Evolutionary conservation across 2,329 filamentous ascomycete genomes (phyloP), one percentile per base, ranked within the genome.

Genomic region (Mollisia scopiformis): DNA sequence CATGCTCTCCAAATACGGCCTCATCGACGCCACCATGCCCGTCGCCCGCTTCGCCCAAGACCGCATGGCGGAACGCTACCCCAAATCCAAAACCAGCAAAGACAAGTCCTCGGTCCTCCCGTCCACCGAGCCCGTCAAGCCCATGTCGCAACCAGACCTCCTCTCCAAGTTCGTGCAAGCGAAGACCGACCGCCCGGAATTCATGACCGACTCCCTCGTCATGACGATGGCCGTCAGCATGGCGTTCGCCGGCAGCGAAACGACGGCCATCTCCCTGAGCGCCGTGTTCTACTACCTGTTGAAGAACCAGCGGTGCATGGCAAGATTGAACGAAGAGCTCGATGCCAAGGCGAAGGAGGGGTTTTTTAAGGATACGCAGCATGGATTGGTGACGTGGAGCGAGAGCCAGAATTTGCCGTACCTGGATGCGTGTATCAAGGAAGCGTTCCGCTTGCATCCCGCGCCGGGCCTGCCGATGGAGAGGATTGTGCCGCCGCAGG

Each of bases 391-490:
- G 6, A 88, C 86, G 1, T 92, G 88, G 84, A 72, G 84, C 35
- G 88, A 93, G 74, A 82, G 81, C 52, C 88, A 91, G 72, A 84
- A 83, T 57, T 80, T 95, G 1, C 84, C 86, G 0, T 95, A 93
- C 72, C 84, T 95, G 6, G 89, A 93, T 69, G 91, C 90, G 3
- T 88, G 87, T 58, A 82, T 94, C 68, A 91, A 93, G 70, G 91
- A 95, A 74, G 85, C 88, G 4, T 91, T 93, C 77, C 85, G 90
- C 13, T 72, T 92, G 67, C 89, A 93, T 72, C 91, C 91, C 0
- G 89, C 90, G 0, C 83, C 88, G 0, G 91, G 90, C 0, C 77
- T 93, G 5, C 86, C 88, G 0, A 79, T 94, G 46, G 91, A 94
- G 74, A 84, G 91, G 62, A 79, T 93, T 49, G 88, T 91, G 0